Percentiles rank a stretch among this genome's conserved stretches.
Conservation (phyloP, 1,139 yeast species). For the Lodderomyces theae region DNA sequence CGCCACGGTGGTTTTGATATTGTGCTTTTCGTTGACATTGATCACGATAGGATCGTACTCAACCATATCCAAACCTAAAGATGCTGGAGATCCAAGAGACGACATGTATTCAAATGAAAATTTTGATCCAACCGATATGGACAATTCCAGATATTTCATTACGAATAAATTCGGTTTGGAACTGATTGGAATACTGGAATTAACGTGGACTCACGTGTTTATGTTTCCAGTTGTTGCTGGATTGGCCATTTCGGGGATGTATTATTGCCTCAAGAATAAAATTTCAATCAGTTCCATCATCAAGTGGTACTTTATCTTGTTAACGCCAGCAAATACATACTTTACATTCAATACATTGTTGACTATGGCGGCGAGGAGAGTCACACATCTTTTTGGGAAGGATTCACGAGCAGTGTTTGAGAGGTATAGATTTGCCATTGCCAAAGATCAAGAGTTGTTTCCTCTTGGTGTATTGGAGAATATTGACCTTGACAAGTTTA, state of each 20-base stretch:
- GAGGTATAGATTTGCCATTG: conserved; percentile 22
- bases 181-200: conserved; percentile 4
- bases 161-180: conserved; percentile 19
- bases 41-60: conserved; percentile 38
- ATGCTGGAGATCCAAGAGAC: conserved; percentile 40
- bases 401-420: conserved; percentile 15
- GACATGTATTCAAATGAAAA: conserved; percentile 27
- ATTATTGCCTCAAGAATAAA: conserved; percentile 30
- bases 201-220: conserved; percentile 23
- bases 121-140: conserved; percentile 50
- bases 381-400: conserved; percentile 17
- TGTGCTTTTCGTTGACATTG: background rate
- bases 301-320: conserved; percentile 28
- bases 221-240: conserved; percentile 43
- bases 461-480: conserved; percentile 22
- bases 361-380: conserved; percentile 8
- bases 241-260: conserved; percentile 29
- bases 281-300: conserved; percentile 25
- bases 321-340: conserved; percentile 19
- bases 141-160: conserved; percentile 18
- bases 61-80: conserved; percentile 41
- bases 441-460: conserved; percentile 18
- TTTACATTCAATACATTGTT: conserved; percentile 15
- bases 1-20: background rate
- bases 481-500: conserved; percentile 1